Percentiles rank a stretch among this genome's conserved stretches.
phyloP scores from a whole-genome alignment of 495 filamentous ascomycete species.

The Hypoxylon fragiforme region DNA sequence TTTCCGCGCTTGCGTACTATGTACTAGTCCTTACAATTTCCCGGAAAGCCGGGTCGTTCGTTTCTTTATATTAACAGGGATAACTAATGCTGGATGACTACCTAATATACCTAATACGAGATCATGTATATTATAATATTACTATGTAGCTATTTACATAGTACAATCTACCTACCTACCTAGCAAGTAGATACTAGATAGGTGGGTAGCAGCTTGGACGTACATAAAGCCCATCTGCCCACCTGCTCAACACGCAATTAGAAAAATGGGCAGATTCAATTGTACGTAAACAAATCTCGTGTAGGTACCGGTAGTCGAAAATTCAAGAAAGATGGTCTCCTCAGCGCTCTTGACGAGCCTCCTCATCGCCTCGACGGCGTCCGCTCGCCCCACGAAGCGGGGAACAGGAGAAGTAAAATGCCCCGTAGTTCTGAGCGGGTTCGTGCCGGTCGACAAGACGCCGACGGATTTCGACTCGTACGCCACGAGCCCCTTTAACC shows the following conservation, averaged over 20 bases:
- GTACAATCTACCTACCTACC: too few species aligned
- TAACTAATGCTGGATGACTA: not conserved
- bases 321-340: slow-evolving; percentile 29
- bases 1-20: not conserved
- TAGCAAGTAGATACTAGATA: too few species aligned
- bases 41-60: slow-evolving; percentile 15
- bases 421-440: slow-evolving; percentile 51
- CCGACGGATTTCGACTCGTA: slow-evolving; percentile 49
- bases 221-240: slow-evolving; percentile 18
- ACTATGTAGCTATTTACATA: too few species aligned
- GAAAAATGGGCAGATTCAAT: not conserved
- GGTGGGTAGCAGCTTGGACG: too few species aligned
- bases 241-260: not conserved
- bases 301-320: too few species aligned
- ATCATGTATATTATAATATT: too few species aligned
- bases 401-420: slow-evolving; percentile 44
- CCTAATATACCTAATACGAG: too few species aligned
- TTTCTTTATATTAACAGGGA: not conserved
- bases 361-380: slow-evolving; percentile 23
- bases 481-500: slow-evolving; percentile 48
- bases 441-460: slow-evolving; percentile 35
- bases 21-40: slow-evolving; percentile 1
- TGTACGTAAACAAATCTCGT: too few species aligned
- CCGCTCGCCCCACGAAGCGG: slow-evolving; percentile 22
- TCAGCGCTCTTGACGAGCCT: slow-evolving; percentile 24